A percentile compares a stretch with the other conserved stretches of the same genome.
These are phyloP conservation scores for Penicillium subrubescens DNA, from an alignment of 495 filamentous ascomycete genomes.

Conservation along the genomic window DNA sequence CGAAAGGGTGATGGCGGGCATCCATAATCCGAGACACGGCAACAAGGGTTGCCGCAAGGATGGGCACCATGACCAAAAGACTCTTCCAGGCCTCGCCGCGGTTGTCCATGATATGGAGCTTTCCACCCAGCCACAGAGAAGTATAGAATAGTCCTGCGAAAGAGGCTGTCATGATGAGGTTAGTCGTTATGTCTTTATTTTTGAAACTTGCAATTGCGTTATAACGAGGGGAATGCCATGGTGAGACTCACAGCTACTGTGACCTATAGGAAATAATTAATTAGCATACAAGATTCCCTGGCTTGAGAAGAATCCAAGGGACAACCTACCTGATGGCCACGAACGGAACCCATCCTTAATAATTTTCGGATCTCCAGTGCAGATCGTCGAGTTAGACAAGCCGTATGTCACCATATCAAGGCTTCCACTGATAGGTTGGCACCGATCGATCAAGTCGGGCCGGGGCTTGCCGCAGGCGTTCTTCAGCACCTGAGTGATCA, in stretches of 20 bases:
- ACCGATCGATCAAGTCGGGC: constrained; percentile 76
- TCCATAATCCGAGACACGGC: constrained; percentile 68
- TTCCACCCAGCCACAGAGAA: constrained; percentile 60
- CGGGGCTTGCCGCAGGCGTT: constrained; percentile 84
- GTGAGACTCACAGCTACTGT: constrained; percentile 54
- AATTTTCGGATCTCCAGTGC: constrained; percentile 62
- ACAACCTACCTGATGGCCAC: constrained; percentile 69
- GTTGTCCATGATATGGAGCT: constrained; percentile 62
- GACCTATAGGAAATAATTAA: constrained; percentile 27
- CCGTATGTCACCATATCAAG: constrained; percentile 45
- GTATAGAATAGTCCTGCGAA: constrained; percentile 84
- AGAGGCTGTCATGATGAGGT: constrained; percentile 42
- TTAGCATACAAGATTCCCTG: background rate
- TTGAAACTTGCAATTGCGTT: background rate
- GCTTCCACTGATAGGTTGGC: constrained; percentile 52
- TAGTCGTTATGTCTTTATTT: constrained; percentile 6
- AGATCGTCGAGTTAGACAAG: constrained; percentile 68
- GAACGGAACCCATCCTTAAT: constrained; percentile 86
- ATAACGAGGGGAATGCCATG: background rate
- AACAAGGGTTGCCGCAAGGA: constrained; percentile 55
- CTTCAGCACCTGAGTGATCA: constrained; percentile 82
- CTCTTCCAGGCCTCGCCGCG: constrained; percentile 76
- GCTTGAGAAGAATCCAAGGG: too few relatives aligned
- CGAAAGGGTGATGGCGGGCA: constrained; percentile 86
- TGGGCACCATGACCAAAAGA: constrained; percentile 64